phyloP scores from a whole-genome alignment of 768 basidiomycete genomes.

The Termitomyces sp. region DNA sequence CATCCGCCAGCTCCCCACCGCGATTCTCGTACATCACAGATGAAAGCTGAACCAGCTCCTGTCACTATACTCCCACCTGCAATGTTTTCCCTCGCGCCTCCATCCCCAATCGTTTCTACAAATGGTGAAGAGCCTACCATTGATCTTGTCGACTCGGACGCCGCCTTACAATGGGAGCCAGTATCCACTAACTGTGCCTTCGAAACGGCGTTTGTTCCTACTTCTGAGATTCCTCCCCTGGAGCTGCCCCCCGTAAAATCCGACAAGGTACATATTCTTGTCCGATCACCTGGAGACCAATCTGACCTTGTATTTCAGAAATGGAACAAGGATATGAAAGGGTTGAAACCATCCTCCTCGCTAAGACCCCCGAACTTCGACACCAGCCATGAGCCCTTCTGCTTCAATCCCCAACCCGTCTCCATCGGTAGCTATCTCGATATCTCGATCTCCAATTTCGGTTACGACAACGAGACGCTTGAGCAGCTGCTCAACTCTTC shows the following conservation, averaged over 20 bases:
- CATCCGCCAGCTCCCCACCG: not conserved
- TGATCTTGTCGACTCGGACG: not conserved
- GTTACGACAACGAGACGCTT: not conserved
- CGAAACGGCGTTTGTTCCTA: slow-evolving; percentile 15
- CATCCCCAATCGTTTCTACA: not conserved
- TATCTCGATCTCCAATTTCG: not conserved
- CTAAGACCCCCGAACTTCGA: slow-evolving; percentile 16
- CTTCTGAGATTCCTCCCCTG: slow-evolving; percentile 18
- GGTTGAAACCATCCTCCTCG: not conserved
- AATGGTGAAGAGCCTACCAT: not conserved
- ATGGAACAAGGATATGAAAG: not conserved
- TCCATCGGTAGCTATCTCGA: slow-evolving; percentile 5
- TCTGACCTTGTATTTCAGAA: slow-evolving; percentile 5
- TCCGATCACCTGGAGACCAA: not conserved
- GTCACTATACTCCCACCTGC: not conserved
- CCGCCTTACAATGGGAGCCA: not conserved
- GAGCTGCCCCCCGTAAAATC: slow-evolving; percentile 14
- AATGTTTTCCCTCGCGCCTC: not conserved
- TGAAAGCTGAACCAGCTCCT: not conserved
- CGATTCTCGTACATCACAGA: not conserved
- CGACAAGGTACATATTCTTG: slow-evolving; percentile 10
- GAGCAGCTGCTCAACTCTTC: not conserved
- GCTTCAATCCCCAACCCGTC: slow-evolving; percentile 3
- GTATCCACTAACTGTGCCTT: slow-evolving; percentile 3
- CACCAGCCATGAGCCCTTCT: slow-evolving; percentile 12